These are phyloP conservation scores for Dentipellis sp. DNA, from an alignment of 768 basidiomycete genomes.

Conservation along the genomic window DNA sequence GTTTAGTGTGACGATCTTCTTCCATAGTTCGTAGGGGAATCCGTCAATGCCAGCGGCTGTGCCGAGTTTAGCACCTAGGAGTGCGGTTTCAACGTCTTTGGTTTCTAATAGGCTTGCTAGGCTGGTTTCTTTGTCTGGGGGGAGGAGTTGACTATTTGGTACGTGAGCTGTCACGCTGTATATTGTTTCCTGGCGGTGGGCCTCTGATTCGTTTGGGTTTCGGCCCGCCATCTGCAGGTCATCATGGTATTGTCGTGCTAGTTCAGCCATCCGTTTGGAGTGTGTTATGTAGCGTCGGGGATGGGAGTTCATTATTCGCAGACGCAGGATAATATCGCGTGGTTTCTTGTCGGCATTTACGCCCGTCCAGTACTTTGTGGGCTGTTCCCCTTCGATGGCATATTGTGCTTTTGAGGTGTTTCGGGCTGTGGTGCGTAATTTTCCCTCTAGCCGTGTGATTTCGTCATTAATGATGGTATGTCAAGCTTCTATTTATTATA, in stretches of 20 bases:
- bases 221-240: neutral
- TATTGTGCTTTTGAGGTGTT: neutral
- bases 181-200: neutral
- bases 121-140: neutral
- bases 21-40: too few relatives aligned
- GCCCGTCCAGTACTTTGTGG: neutral
- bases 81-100: neutral
- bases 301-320: neutral
- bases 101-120: neutral
- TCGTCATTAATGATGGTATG: neutral
- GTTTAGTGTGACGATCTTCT: too few relatives aligned
- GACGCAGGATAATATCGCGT: neutral
- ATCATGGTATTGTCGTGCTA: neutral
- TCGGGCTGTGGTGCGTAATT: neutral
- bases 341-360: neutral
- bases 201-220: neutral
- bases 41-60: too few relatives aligned
- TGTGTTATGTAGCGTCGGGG: neutral
- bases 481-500: too few relatives aligned
- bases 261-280: neutral
- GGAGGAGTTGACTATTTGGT: neutral
- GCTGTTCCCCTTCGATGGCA: neutral
- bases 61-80: neutral
- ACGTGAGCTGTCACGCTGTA: neutral
- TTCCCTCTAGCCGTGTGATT: neutral